Evolutionary conservation across 2,329 filamentous ascomycete species (phyloP), one percentile per base, ranked within the genome.

Genomic region (Truncatella angustata): DNA sequence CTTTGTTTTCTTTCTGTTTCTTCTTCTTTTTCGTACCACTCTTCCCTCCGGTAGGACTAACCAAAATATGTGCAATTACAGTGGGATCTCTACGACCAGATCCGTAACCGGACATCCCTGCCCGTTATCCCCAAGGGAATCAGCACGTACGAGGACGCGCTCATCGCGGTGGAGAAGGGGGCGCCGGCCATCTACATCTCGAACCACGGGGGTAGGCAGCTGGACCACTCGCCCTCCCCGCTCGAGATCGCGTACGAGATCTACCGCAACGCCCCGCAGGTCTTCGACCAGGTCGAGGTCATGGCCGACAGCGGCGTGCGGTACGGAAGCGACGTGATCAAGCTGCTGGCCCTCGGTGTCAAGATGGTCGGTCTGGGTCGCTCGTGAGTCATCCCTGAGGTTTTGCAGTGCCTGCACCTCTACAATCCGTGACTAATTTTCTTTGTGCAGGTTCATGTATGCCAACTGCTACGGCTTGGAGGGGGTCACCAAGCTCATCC

Each of bases 381-480:
- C 12, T 65, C 71, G 47, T 53, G 16, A 50, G 51, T 53, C 4
- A 9, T 16, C 12, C 20, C 5, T 21, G 9, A 5, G 28, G 23
- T 23, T 44, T 21, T 23, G 10, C n/a, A n/a, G n/a, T n/a, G n/a
- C n/a, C n/a, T n/a, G n/a, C n/a, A n/a, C n/a, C n/a, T n/a, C n/a
- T n/a, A n/a, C n/a, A n/a, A n/a, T n/a, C n/a, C n/a, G n/a, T n/a
- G n/a, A n/a, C n/a, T n/a, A n/a, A n/a, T n/a, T n/a, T n/a, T n/a
- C n/a, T n/a, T n/a, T n/a, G n/a, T n/a, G n/a, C 7, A 53, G 51
- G 0, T 70, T 77, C 59, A 77, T 81, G 73, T 81, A 72, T 60
- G 70, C 75, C 45, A 79, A 79, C 57, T 62, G 73, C 34, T 81
- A 76, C 57, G 78, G 78, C 3, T 63, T 68, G 4, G 69, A 72